Percentiles rank a stretch among this genome's conserved stretches.
These are phyloP conservation scores for Neltuma alba DNA, from an alignment of 306 rosid genomes.

Conservation along the genomic window DNA sequence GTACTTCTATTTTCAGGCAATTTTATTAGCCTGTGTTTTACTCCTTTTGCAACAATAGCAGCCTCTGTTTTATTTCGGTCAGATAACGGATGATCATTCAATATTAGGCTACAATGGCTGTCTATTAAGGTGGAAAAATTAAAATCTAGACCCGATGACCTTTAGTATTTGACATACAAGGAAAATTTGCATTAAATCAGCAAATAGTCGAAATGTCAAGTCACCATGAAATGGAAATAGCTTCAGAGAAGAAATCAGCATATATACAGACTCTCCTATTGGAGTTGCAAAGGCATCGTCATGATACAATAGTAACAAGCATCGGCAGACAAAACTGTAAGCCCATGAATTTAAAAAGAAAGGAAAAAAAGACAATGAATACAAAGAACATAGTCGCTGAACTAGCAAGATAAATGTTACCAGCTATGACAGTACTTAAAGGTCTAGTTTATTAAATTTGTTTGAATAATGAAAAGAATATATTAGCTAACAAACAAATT, in stretches of 20 bases:
- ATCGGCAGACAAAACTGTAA: not conserved
- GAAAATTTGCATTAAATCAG: not conserved
- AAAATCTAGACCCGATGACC: not conserved
- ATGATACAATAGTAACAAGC: slow-evolving; percentile 28
- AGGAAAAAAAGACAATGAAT: not conserved
- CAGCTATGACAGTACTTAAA: slow-evolving; percentile 7
- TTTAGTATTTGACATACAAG: not conserved
- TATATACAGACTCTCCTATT: not conserved
- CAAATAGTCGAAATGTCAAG: not conserved
- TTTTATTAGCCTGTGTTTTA: no score
- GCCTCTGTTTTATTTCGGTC: slow-evolving; percentile 21
- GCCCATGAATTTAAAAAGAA: not conserved
- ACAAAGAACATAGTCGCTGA: slow-evolving; percentile 9
- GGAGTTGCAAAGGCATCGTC: slow-evolving; percentile 20
- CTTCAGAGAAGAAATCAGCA: not conserved
- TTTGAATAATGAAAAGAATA: not conserved
- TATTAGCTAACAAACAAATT: slow-evolving; percentile 17
- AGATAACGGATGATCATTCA: not conserved
- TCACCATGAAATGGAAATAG: not conserved
- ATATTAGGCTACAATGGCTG: not conserved
- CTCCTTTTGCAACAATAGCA: no score
- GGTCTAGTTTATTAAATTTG: not conserved
- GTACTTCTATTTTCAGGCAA: not conserved
- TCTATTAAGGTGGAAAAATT: not conserved
- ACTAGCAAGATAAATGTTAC: slow-evolving; percentile 25